Evolutionary conservation across 495 filamentous ascomycete genomes (phyloP).

Genomic region (Amphirosellinia nigrospora): DNA sequence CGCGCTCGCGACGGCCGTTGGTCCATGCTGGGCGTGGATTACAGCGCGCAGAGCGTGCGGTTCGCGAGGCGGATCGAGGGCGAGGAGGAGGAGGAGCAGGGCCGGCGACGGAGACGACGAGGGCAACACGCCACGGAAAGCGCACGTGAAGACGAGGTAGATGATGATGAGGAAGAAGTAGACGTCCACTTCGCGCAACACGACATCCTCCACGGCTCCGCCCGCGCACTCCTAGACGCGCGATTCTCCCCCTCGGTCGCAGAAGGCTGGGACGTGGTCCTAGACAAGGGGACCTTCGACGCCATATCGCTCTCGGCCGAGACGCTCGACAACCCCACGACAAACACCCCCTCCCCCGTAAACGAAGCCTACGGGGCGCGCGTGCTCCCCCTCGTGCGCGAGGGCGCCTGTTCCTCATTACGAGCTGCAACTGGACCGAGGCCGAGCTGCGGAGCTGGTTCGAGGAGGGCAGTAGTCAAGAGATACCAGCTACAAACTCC

Average conservation of each 20-base stretch:
- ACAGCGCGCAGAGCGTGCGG: constrained; percentile 72
- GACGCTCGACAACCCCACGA: constrained; percentile 44
- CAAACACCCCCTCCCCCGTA: too few relatives aligned
- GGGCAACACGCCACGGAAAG: too few relatives aligned
- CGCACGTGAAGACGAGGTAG: constrained; percentile 1
- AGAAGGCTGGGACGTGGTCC: constrained; percentile 78
- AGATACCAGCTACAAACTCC: neutral
- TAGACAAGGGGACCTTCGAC: constrained; percentile 98
- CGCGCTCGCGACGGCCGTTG: constrained; percentile 65
- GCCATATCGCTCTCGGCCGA: constrained; percentile 79
- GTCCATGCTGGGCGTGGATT: constrained; percentile 85
- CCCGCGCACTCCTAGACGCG: constrained; percentile 40
- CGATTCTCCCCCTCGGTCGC: constrained; percentile 45
- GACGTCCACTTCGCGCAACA: constrained; percentile 70
- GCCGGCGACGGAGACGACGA: neutral
- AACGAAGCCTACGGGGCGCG: constrained; percentile 76
- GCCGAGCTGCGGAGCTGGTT: constrained; percentile 83
- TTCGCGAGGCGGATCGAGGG: constrained; percentile 64
- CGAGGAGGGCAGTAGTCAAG: constrained; percentile 36
- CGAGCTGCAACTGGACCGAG: constrained; percentile 98
- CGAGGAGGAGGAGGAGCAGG: constrained; percentile 32
- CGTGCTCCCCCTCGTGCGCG: constrained; percentile 67
- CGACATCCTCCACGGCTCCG: constrained; percentile 70
- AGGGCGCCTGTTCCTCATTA: constrained; percentile 77
- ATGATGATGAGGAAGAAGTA: constrained; percentile 19